Base-by-base conservation (phyloP, 1,139 yeast species). In the Debaryomycetaceae sp. region DNA sequence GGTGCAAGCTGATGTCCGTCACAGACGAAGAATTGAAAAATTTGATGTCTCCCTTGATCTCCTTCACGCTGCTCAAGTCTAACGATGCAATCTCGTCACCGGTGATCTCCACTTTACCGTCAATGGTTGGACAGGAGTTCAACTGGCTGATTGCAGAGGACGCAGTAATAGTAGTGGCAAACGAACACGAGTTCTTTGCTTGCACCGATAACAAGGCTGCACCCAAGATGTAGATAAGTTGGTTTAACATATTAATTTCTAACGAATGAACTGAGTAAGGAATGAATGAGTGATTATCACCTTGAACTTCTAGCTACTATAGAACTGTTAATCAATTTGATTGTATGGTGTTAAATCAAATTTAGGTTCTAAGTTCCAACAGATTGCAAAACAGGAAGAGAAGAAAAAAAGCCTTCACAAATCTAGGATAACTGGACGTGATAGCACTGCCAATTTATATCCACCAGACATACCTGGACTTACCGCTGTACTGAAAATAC, bases 1-100 rank as follows among this genome's bases (percentile, higher is more conserved):
- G 45, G 44, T 55, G 58, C 34, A 71, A 55, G 49, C 53, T 64
- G 46, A 70, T 54, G 44, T 61, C 59, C 38, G 69, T 59, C 45
- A 63, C 56, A 17, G 74, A 61, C n/a, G 73, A 65, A 16, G 75
- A 65, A 59, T 72, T 71, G 58, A 61, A 60, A 36, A 72, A 54
- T 30, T 50, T 56, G 35, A 72, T 38, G 40, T 65, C 64, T 31
- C 68, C 78, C 26, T 50, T 49, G 39, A 72, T 59, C 48, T 58
- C 61, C 50, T 61, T 39, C 40, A 72, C 72, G 15, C 44, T 33
- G 33, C 62, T 52, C 53, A 72, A 66, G 47, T 70, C 65, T 41
- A 71, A 46, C 30, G 61, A 48, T 7, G 60, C 62, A 34, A 71
- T 46, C 18, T 52, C 65, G 45, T 67, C 66, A 39, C 76, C 76